Evolutionary conservation across 805 yeast species (phyloP).

Genomic region (Starmerella kuoi): DNA sequence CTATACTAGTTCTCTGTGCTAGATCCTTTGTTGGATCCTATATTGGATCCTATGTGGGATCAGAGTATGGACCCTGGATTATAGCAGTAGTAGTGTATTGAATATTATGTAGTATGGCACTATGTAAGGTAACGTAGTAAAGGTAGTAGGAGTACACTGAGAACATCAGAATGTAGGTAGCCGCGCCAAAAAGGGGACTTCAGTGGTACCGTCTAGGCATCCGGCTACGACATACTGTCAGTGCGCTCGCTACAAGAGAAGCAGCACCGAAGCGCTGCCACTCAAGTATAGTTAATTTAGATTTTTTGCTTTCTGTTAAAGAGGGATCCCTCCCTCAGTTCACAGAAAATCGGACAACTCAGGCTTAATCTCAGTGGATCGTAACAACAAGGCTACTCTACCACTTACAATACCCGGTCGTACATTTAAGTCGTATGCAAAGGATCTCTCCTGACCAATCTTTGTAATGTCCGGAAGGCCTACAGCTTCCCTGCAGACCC

Average conservation of each 20-base stretch:
- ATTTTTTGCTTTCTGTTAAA: constrained; percentile 1
- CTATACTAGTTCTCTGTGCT: too few species aligned
- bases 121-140: too few species aligned
- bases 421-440: constrained; percentile 38
- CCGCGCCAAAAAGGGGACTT: too few species aligned
- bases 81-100: too few species aligned
- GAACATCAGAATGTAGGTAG: too few species aligned
- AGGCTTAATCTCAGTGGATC: constrained; percentile 41
- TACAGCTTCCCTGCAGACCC: constrained; percentile 11
- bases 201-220: too few species aligned
- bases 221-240: constrained; percentile 7
- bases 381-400: constrained; percentile 45
- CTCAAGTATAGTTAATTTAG: too few species aligned
- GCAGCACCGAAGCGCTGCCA: constrained; percentile 1
- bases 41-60: too few species aligned
- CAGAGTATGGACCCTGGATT: too few species aligned
- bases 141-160: too few species aligned
- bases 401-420: constrained; percentile 40
- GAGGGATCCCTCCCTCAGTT: constrained; percentile 3
- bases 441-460: constrained; percentile 34
- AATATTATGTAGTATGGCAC: too few species aligned
- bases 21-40: too few species aligned
- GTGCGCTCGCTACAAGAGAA: background rate
- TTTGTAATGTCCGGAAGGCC: constrained; percentile 12
- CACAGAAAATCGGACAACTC: constrained; percentile 31